Base-by-base conservation (phyloP, 768 basidiomycete genomes). In the Hirschioporus abietinus region DNA sequence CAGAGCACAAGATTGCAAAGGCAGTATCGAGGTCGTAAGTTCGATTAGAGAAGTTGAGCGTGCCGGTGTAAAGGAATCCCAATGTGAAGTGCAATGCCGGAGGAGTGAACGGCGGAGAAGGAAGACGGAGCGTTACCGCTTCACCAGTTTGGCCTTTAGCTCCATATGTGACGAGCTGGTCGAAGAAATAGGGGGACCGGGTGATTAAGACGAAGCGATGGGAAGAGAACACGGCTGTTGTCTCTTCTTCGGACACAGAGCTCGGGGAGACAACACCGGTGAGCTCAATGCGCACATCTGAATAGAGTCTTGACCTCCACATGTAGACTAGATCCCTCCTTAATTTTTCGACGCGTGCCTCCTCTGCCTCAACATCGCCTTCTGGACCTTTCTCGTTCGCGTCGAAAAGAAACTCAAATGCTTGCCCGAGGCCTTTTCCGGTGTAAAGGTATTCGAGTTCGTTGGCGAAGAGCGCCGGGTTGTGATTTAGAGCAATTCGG, bases 371-470 rank as follows among this genome's bases (percentile, higher is more conserved):
- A 1, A 52, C 72, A 70, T 80, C 80, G 64, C 76, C 86, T 65
- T 79, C 79, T 52, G 78, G 79, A 58, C 75, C 75, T 58, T 74
- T 76, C 70, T 79, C 81, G 10, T 78, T 74, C 63, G 80, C 78
- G 71, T 95, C 94, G 71, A 93, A 94, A 6, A 94, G 84, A 74
- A 92, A 95, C 70, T 91, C 92, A 71, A 93, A 94, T 4, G 91
- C 90, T 73, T 91, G 91, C 64, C 93, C 92, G 68, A 95, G 86
- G 35, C 92, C 92, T 74, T 91, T 89, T 15, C 92, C 93, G 0
- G 96, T 97, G 76, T 99, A 99, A 1, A 98, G 85, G 74, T 95
- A 96, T 75, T 97, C 95, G 42, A 98, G 86, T 74, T 96, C 91
- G 63, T 95, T 91, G 25, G 89, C 83, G 77, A 98, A 97, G 36